These are phyloP conservation scores for Colletotrichum coccodes DNA, from an alignment of 2,329 filamentous ascomycete species.

Conservation along the genomic window DNA sequence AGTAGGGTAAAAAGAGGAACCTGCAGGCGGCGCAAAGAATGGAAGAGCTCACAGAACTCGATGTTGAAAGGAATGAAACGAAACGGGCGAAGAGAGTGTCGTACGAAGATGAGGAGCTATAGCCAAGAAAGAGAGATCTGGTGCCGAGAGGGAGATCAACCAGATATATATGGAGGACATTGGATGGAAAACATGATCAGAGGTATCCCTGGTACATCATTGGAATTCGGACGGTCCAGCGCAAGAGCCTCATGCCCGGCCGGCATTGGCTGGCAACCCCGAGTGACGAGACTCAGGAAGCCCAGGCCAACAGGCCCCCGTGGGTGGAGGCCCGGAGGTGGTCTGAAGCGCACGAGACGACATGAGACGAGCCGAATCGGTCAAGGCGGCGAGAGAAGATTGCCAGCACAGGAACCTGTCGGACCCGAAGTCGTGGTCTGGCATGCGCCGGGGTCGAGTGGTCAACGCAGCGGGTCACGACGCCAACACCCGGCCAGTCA, in stretches of 20 bases:
- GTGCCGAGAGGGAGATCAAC: conserved; percentile 14
- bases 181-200: conserved; percentile 7
- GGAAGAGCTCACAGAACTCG: conserved; percentile 37
- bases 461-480: not conserved
- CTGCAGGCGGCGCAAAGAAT: conserved; percentile 32
- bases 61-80: conserved; percentile 25
- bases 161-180: conserved; percentile 26
- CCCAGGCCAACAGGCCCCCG: not conserved
- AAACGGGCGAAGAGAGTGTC: conserved; percentile 28
- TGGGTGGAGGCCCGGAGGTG: not conserved
- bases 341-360: not conserved
- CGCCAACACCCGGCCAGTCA: not conserved
- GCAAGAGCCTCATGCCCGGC: conserved; percentile 9
- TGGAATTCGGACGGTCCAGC: conserved; percentile 17
- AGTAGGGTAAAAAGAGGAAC: not conserved
- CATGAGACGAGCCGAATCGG: conserved; percentile 18
- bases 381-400: not conserved
- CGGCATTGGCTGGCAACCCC: not conserved
- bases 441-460: not conserved
- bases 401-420: conserved; percentile 12
- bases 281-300: not conserved
- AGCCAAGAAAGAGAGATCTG: conserved; percentile 8
- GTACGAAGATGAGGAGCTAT: conserved; percentile 19
- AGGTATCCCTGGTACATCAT: conserved; percentile 18
- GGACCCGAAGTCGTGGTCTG: conserved; percentile 9